Percentiles rank a stretch among this genome's conserved stretches.
phyloP scores from a whole-genome alignment of 805 yeast species.

The Lachancea nothofagi region DNA sequence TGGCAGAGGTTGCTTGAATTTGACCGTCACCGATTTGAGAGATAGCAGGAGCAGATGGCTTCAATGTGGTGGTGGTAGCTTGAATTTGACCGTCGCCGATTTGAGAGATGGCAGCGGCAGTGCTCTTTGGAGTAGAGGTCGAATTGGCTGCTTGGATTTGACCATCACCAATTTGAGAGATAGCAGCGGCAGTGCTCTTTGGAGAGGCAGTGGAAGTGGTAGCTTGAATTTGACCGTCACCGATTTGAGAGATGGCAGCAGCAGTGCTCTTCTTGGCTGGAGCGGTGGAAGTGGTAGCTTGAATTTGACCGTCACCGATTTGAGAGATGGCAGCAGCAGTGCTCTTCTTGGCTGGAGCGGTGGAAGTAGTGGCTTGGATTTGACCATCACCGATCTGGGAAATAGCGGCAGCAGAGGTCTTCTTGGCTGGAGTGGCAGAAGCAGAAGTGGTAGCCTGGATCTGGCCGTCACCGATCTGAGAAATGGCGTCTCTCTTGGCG shows the following conservation, averaged over 20 bases:
- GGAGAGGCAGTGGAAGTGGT: slow-evolving; percentile 17
- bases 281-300: slow-evolving; percentile 32
- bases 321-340: slow-evolving; percentile 36
- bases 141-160: slow-evolving; percentile 40
- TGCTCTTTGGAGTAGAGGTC: slow-evolving; percentile 25
- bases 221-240: slow-evolving; percentile 27
- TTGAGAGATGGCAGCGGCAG: slow-evolving; percentile 37
- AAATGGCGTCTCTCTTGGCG: slow-evolving; percentile 26
- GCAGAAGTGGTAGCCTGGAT: slow-evolving; percentile 33
- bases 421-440: slow-evolving; percentile 24
- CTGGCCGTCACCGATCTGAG: slow-evolving; percentile 41
- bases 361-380: slow-evolving; percentile 38
- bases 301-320: slow-evolving; percentile 45
- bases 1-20: slow-evolving; percentile 42
- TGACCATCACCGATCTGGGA: slow-evolving; percentile 56
- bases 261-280: slow-evolving; percentile 28
- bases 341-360: slow-evolving; percentile 32
- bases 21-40: slow-evolving; percentile 50
- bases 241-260: slow-evolving; percentile 30
- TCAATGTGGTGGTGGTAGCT: slow-evolving; percentile 15
- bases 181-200: slow-evolving; percentile 29
- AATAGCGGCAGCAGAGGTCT: slow-evolving; percentile 23
- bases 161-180: slow-evolving; percentile 42
- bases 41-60: slow-evolving; percentile 30
- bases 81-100: slow-evolving; percentile 41